Evolutionary conservation across 495 filamentous ascomycete species (phyloP).

Genomic region (Penicillium macrosclerotiorum): DNA sequence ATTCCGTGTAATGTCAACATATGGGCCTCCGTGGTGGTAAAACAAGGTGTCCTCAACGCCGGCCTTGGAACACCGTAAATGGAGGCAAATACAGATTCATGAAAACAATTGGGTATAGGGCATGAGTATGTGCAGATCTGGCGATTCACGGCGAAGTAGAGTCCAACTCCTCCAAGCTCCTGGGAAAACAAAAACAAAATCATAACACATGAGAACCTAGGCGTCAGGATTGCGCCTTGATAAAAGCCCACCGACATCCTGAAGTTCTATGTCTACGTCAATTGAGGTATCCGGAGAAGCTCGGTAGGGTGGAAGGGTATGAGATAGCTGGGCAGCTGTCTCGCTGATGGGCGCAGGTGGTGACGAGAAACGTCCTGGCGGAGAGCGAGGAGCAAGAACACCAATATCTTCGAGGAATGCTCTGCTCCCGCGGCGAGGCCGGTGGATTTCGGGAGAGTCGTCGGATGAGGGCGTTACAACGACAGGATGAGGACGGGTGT

Average conservation of each 20-base stretch:
- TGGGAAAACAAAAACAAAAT: background rate
- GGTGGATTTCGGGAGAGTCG: background rate
- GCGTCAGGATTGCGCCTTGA: conserved; percentile 6
- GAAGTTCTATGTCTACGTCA: conserved; percentile 38
- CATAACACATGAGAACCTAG: conserved; percentile 6
- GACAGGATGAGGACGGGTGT: conserved; percentile 6
- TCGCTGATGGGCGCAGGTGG: background rate
- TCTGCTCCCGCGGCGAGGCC: conserved; percentile 43
- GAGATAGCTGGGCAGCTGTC: background rate
- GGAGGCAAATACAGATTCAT: conserved; percentile 6
- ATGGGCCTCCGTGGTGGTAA: no score
- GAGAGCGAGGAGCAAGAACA: conserved; percentile 24
- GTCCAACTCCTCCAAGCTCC: background rate
- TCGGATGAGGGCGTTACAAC: background rate
- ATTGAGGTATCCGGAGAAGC: conserved; percentile 21
- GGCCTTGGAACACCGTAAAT: conserved; percentile 12
- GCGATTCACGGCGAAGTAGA: no score
- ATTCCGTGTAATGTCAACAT: no score
- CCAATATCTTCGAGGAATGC: conserved; percentile 60
- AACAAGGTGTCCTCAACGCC: conserved; percentile 22
- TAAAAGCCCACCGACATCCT: conserved; percentile 56
- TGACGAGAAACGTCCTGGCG: background rate
- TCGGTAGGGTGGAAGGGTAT: conserved; percentile 23
- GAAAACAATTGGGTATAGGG: background rate
- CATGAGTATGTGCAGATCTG: conserved; percentile 3